Evolutionary conservation across 169 alveolate species (phyloP).

Genomic region (Plasmodium ovale): DNA sequence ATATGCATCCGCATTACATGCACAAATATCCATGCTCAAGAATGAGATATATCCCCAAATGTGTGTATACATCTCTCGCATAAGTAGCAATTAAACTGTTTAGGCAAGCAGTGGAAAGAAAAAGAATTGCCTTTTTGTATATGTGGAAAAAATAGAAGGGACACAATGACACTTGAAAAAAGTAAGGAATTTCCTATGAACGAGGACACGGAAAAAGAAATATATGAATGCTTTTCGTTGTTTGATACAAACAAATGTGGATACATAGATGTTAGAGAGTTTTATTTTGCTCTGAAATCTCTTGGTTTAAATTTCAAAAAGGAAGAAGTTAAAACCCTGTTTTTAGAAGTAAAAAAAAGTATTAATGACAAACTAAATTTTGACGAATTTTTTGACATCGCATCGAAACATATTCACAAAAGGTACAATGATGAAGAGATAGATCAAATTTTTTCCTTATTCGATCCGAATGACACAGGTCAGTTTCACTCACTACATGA

Average conservation of each 20-base stretch:
- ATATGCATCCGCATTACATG: no score
- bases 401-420: constrained; percentile 51
- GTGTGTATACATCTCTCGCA: no score
- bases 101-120: not conserved
- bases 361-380: constrained; percentile 57
- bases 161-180: constrained; percentile 23
- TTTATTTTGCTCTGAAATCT: constrained; percentile 69
- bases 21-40: no score
- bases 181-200: constrained; percentile 18
- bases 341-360: constrained; percentile 48
- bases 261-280: constrained; percentile 69
- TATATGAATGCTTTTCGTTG: constrained; percentile 70
- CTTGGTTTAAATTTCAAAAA: constrained; percentile 74
- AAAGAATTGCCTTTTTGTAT: no score
- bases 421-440: constrained; percentile 72
- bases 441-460: constrained; percentile 49
- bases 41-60: no score
- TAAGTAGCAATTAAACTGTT: no score
- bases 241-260: constrained; percentile 76
- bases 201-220: constrained; percentile 66
- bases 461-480: constrained; percentile 75
- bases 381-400: constrained; percentile 74
- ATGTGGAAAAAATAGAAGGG: not conserved
- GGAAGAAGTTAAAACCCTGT: constrained; percentile 56
- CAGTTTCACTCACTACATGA: no score